Percentiles rank a stretch among this genome's conserved stretches.
phyloP scores from a whole-genome alignment of 2,329 filamentous ascomycete species.

The Helotiales sp. region DNA sequence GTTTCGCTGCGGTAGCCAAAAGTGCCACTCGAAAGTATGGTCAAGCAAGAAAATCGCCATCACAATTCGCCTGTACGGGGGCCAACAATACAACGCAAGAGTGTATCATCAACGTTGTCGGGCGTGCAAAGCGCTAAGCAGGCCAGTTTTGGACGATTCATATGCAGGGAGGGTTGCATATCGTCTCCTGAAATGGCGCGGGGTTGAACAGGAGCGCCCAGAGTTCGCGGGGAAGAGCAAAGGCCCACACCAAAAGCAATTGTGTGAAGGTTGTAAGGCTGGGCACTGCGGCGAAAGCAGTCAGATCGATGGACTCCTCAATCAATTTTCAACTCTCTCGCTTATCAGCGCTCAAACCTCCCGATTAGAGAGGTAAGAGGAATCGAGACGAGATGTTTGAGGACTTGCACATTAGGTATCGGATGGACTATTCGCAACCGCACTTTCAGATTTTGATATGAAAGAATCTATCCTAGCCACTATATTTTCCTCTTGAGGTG shows the following conservation, averaged over 20 bases:
- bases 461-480: too few species aligned
- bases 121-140: slow-evolving; percentile 43
- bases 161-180: slow-evolving; percentile 47
- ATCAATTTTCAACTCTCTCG: background rate
- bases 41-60: slow-evolving; percentile 49
- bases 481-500: too few species aligned
- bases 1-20: slow-evolving; percentile 46
- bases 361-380: background rate
- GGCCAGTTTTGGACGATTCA: slow-evolving; percentile 45
- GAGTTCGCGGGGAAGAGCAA: background rate
- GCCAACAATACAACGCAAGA: slow-evolving; percentile 48
- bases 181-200: slow-evolving; percentile 7
- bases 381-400: too few species aligned
- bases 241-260: background rate
- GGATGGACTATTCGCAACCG: too few species aligned
- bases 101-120: slow-evolving; percentile 52
- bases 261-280: background rate
- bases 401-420: too few species aligned
- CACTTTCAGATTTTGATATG: too few species aligned
- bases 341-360: background rate
- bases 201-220: background rate
- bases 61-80: slow-evolving; percentile 48
- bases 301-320: background rate
- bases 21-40: slow-evolving; percentile 45
- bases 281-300: background rate